A percentile compares a stretch with the other conserved stretches of the same genome.
Conservation (phyloP, 2,329 filamentous ascomycete genomes). For the Beauveria australis region DNA sequence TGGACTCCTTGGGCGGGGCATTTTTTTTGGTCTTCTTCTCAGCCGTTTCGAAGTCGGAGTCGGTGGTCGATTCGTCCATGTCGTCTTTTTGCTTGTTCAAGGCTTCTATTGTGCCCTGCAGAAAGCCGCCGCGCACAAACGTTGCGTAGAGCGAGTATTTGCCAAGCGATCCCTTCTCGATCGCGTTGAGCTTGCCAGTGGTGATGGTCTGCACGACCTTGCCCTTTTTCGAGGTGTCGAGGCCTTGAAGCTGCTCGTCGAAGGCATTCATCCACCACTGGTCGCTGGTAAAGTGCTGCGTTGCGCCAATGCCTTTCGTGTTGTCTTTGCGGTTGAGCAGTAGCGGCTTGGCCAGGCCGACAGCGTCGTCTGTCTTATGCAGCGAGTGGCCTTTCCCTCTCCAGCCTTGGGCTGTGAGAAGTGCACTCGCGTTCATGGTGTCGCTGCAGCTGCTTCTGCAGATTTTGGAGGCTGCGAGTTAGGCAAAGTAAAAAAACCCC, state of each 20-base stretch:
- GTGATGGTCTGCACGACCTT: conserved; percentile 48
- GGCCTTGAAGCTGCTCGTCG: conserved; percentile 76
- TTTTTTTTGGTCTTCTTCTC: conserved; percentile 15
- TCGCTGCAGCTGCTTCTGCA: not conserved
- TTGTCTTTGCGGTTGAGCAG: conserved; percentile 77
- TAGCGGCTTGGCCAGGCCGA: conserved; percentile 75
- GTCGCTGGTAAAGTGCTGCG: conserved; percentile 59
- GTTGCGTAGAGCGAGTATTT: conserved; percentile 68
- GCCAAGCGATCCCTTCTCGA: conserved; percentile 42
- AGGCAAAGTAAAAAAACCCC: not conserved
- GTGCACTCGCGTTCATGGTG: conserved; percentile 73
- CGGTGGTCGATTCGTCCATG: not conserved
- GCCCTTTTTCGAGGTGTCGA: conserved; percentile 55
- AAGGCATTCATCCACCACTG: conserved; percentile 98
- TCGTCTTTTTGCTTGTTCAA: conserved; percentile 14
- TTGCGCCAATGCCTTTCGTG: conserved; percentile 72
- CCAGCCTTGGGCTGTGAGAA: conserved; percentile 84
- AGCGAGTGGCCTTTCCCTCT: conserved; percentile 81
- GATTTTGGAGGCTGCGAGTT: not conserved
- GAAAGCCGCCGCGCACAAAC: conserved; percentile 74
- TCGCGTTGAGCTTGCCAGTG: conserved; percentile 46
- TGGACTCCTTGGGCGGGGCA: conserved; percentile 29
- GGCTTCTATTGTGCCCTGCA: conserved; percentile 59
- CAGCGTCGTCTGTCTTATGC: conserved; percentile 61
- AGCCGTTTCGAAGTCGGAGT: conserved; percentile 20